A percentile compares a stretch with the other conserved stretches of the same genome.
Evolutionary conservation across 306 rosid species (phyloP).

Genomic region (Trifolium repens): DNA sequence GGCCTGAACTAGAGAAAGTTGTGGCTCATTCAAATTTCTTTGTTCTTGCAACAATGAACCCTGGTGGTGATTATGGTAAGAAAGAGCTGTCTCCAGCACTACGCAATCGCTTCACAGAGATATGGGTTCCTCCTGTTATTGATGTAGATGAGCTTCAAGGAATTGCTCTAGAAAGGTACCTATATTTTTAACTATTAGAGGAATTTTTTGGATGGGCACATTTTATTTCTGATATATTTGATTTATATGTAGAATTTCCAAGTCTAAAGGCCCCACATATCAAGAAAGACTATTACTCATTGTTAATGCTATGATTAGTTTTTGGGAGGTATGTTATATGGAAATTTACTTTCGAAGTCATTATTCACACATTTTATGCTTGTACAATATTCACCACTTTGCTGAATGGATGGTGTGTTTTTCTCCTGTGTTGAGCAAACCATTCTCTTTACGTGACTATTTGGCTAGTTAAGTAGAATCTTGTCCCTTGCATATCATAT

Average conservation of each 20-base stretch:
- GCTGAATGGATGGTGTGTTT: conserved; percentile 2
- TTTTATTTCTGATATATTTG: conserved; percentile 7
- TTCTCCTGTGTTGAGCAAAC: not conserved
- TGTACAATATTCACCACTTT: conserved; percentile 12
- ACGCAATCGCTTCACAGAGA: conserved; percentile 95
- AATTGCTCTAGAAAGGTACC: conserved; percentile 71
- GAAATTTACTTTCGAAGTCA: conserved; percentile 14
- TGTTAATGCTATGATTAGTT: conserved; percentile 72
- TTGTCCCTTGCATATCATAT: not conserved
- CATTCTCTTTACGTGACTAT: not conserved
- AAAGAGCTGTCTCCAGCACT: conserved; percentile 89
- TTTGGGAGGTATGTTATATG: conserved; percentile 72
- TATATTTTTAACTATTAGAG: conserved; percentile 4
- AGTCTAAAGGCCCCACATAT: conserved; percentile 33
- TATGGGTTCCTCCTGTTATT: conserved; percentile 91
- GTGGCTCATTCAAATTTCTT: conserved; percentile 70
- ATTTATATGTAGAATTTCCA: conserved; percentile 58
- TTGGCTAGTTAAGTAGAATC: not conserved
- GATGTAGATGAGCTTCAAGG: conserved; percentile 70
- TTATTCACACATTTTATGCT: not conserved
- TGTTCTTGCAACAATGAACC: conserved; percentile 97
- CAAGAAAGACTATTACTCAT: conserved; percentile 45
- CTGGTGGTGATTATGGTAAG: conserved; percentile 99
- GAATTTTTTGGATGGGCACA: not conserved
- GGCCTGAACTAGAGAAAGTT: conserved; percentile 72